These are phyloP conservation scores for Tulasnella sp. DNA, from an alignment of 768 basidiomycete species.

Conservation along the genomic window DNA sequence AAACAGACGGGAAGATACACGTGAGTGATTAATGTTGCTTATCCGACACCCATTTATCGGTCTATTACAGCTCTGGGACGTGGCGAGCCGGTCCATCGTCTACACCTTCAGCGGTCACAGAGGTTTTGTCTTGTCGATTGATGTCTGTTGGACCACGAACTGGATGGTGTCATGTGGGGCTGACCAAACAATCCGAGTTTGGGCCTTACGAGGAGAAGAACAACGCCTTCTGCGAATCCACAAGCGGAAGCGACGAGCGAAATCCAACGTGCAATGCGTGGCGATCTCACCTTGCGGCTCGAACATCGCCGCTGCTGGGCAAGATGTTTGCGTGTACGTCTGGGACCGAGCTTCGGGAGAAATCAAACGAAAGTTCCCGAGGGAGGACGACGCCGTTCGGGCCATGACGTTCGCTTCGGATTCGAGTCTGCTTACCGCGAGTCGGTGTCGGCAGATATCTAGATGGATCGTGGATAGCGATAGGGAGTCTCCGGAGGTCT, in stretches of 20 bases:
- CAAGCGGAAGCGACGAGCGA: background rate
- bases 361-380: background rate
- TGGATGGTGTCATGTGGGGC: background rate
- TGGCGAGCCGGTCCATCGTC: background rate
- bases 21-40: background rate
- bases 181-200: background rate
- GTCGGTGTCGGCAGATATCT: background rate
- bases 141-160: background rate
- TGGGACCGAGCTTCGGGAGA: background rate
- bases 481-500: background rate
- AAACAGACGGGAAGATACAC: background rate
- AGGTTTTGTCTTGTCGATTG: background rate
- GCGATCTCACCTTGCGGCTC: background rate
- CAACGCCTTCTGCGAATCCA: background rate
- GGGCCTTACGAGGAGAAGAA: background rate
- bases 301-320: background rate
- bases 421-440: background rate
- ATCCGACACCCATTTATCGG: background rate
- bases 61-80: background rate
- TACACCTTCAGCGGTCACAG: background rate
- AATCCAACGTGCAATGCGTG: background rate
- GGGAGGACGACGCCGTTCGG: background rate
- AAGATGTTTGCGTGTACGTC: background rate
- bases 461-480: background rate
- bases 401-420: background rate